Evolutionary conservation across 208 protist species (phyloP).

Genomic region (Trypanosoma theileri): DNA sequence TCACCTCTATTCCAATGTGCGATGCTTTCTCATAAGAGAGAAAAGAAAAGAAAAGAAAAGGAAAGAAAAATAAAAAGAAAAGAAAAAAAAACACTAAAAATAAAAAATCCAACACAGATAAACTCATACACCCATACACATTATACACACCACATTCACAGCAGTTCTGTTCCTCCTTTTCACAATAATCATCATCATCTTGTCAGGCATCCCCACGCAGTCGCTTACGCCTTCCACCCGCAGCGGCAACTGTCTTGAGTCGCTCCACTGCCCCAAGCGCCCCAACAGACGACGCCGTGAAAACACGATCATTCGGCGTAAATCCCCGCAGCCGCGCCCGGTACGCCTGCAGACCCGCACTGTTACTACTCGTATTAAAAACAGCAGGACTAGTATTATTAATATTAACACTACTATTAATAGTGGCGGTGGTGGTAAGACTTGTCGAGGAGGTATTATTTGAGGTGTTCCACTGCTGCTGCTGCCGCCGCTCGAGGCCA

Average conservation of each 20-base stretch:
- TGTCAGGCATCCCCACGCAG: not conserved
- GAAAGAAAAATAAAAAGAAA: not conserved
- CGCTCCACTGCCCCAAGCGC: slow-evolving; percentile 70
- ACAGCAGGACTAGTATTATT: not conserved
- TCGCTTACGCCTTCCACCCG: not conserved
- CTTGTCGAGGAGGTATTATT: no score
- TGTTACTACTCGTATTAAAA: not conserved
- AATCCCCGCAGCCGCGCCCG: slow-evolving; percentile 62
- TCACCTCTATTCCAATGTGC: no score
- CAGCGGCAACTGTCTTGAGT: slow-evolving; percentile 34
- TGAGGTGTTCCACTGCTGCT: slow-evolving; percentile 1
- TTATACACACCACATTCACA: no score
- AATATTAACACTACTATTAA: not conserved
- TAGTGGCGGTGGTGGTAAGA: not conserved
- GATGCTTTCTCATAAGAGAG: no score
- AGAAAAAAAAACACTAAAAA: slow-evolving; percentile 1
- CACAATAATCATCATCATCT: not conserved
- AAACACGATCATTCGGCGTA: slow-evolving; percentile 72
- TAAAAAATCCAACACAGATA: not conserved
- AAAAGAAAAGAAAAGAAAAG: no score
- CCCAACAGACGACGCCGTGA: slow-evolving; percentile 74
- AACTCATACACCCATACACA: not conserved
- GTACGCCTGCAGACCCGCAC: slow-evolving; percentile 30
- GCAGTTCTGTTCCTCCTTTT: no score
- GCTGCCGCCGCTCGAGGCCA: slow-evolving; percentile 56